Evolutionary conservation across 139 green algal species (phyloP).

Genomic region (Haematococcus lacustris): DNA sequence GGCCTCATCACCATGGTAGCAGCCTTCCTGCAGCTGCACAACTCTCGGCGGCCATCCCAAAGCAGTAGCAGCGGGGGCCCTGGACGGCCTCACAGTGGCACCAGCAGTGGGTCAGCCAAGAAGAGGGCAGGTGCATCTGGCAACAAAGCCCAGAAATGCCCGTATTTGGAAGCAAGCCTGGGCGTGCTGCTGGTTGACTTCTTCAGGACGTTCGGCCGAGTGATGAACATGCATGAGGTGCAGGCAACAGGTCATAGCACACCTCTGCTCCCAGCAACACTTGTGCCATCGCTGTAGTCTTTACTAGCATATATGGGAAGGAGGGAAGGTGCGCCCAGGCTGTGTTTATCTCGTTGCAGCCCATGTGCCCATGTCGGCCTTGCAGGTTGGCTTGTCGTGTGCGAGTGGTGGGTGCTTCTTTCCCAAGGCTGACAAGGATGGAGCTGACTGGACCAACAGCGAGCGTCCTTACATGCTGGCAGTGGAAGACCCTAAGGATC

Average conservation of each 20-base stretch:
- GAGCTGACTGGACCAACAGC: conserved; percentile 18
- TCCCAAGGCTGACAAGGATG: conserved; percentile 28
- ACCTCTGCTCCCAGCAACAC: no score
- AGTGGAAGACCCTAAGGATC: conserved; percentile 78
- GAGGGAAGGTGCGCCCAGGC: no score
- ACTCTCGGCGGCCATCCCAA: conserved; percentile 21
- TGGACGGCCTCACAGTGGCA: no score
- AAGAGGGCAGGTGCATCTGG: not conserved
- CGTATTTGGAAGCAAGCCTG: conserved; percentile 61
- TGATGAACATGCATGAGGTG: conserved; percentile 34
- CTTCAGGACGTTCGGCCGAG: conserved; percentile 50
- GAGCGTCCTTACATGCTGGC: conserved; percentile 60
- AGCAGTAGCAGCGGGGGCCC: no score
- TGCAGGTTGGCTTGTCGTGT: conserved; percentile 9
- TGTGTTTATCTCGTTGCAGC: no score
- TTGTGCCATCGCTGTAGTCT: no score
- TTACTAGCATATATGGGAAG: no score
- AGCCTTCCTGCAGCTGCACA: conserved; percentile 76
- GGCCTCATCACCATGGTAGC: conserved; percentile 87
- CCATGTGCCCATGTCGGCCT: no score
- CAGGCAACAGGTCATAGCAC: no score
- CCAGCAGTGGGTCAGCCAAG: not conserved
- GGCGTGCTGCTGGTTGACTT: conserved; percentile 91
- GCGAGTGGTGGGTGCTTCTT: conserved; percentile 64
- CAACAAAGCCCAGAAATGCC: not conserved